Evolutionary conservation across 2,329 filamentous ascomycete genomes (phyloP).

Genomic region (Cladosporium colombiae): DNA sequence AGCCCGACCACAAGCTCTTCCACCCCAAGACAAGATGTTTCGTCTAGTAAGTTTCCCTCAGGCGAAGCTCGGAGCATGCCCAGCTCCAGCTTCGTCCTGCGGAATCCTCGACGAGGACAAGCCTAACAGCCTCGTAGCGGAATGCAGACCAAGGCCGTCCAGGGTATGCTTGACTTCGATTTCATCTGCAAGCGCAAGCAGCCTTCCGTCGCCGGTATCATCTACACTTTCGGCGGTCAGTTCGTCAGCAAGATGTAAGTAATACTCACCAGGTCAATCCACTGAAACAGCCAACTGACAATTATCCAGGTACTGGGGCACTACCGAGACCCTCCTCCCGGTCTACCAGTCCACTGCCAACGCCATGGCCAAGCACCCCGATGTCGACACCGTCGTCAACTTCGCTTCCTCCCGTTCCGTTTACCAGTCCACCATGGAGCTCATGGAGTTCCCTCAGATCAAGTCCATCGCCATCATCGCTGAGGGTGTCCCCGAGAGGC

Average conservation of each 20-base stretch:
- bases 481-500: conserved; percentile 97
- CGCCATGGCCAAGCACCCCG: conserved; percentile 92
- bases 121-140: conserved; percentile 57
- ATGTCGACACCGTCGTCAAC: conserved; percentile 98
- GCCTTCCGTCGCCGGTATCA: conserved; percentile 96
- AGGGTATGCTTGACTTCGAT: conserved; percentile 87
- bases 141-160: conserved; percentile 79
- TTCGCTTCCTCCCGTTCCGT: conserved; percentile 98
- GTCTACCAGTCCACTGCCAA: conserved; percentile 95
- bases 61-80: not conserved
- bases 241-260: conserved; percentile 98
- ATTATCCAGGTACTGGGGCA: conserved; percentile 82
- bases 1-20: conserved; percentile 87
- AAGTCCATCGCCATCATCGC: conserved; percentile 99
- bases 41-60: conserved; percentile 69
- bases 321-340: conserved; percentile 95
- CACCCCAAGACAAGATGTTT: conserved; percentile 99
- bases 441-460: conserved; percentile 96
- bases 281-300: conserved; percentile 27
- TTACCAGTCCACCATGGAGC: conserved; percentile 97
- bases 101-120: not conserved
- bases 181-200: conserved; percentile 99
- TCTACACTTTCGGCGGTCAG: conserved; percentile 99
- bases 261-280: not conserved
- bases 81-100: not conserved